Conservation (phyloP, 2,329 filamentous ascomycete species). For the Curvularia lunata region DNA sequence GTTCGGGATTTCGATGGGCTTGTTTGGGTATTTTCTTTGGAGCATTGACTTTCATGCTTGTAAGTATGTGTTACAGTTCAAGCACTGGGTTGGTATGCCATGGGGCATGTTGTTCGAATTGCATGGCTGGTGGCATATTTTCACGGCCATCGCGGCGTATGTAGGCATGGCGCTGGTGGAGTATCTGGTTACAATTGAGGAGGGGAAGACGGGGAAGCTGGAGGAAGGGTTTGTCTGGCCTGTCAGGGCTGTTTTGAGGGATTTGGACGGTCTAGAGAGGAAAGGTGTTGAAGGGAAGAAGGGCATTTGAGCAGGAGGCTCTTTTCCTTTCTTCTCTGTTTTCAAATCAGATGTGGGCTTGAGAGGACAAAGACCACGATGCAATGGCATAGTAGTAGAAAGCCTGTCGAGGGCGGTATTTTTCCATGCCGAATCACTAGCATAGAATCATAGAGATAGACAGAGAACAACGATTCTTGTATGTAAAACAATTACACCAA, state of each 20-base stretch:
- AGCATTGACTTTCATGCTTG: conserved; percentile 64
- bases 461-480: not conserved
- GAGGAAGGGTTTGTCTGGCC: conserved; percentile 49
- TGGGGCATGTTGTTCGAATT: conserved; percentile 64
- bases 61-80: conserved; percentile 54
- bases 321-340: not conserved
- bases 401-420: not conserved
- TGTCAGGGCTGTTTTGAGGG: conserved; percentile 38
- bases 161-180: conserved; percentile 49
- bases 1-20: conserved; percentile 50
- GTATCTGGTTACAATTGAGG: conserved; percentile 45
- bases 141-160: conserved; percentile 63
- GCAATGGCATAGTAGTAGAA: not conserved
- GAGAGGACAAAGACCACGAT: not conserved
- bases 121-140: conserved; percentile 69
- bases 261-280: conserved; percentile 29
- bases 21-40: conserved; percentile 62
- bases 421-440: not conserved
- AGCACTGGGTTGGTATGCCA: conserved; percentile 58
- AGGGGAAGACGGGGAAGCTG: conserved; percentile 31
- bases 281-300: conserved; percentile 24
- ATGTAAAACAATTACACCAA: not conserved
- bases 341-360: not conserved
- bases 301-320: conserved; percentile 4
- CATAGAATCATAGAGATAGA: conserved; percentile 1